Base-by-base conservation (phyloP, 768 basidiomycete genomes). In the Podaxis sp. region DNA sequence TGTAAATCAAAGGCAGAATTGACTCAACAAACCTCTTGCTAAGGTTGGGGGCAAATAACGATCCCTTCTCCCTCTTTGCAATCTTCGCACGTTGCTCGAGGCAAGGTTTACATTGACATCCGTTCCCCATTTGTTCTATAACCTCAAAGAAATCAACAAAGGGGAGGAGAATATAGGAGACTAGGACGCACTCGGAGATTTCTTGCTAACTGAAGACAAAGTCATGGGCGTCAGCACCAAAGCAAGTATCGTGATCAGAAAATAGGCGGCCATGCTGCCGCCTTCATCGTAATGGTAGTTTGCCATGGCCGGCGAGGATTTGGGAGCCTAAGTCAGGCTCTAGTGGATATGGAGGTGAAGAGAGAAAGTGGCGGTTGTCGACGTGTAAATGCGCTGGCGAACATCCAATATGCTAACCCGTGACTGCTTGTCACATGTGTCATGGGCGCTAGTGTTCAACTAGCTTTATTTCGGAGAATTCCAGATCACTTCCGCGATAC, bases 261-360 rank as follows among this genome's bases (percentile, higher is more conserved):
- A 98, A 77, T 95, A 98, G 38, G 86, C 82, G 68, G 91, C 90
- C 89, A 93, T 89, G 64, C 85, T 86, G 64, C 92, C 91, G 50
- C 82, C 82, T 77, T 93, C 91, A 73, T 93, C 91, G 72, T 93
- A 93, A 74, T 86, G 81, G 76, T 93, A 92, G 65, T 88, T 84
- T 65, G 88, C 89, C 90, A 91, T 89, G 66, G 64, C 66, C 69
- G 69, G 67, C 64, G 63, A 46, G 63, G 55, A 9, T 44, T 48
- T 55, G 40, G 62, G 35, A 64, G 50, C 42, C 55, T 38, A 40
- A 18, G 2, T 18, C 18, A 37, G 55, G 53, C 55, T 62, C 44
- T 44, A 37, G 55, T 46, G 55, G 40, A 18, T 42, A 5, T 42
- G 18, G 40, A 10, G 42, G 37, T 25, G 40, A 23, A 52, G 53